Percentiles rank a stretch among this genome's conserved stretches.
These are phyloP conservation scores for Phytophthora fragariaefolia DNA, from an alignment of 352 stramenopile species.

Conservation along the genomic window DNA sequence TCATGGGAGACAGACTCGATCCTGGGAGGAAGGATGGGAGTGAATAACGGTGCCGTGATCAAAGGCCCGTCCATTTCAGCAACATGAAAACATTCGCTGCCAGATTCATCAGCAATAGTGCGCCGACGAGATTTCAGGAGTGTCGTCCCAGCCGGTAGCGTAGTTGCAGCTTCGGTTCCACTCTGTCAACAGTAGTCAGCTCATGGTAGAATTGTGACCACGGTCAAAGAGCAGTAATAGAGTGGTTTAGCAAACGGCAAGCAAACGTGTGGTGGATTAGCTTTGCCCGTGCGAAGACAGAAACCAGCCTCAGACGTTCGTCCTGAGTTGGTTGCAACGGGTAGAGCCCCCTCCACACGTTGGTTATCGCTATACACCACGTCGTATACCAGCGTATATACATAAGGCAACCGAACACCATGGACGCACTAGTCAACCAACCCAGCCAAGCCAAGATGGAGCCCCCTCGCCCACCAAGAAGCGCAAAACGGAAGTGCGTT, in stretches of 20 bases:
- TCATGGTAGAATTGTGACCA: too few species aligned
- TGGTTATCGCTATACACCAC: neutral
- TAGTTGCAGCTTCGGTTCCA: too few species aligned
- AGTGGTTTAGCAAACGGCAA: neutral
- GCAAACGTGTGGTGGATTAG: neutral
- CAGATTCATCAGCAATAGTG: too few species aligned
- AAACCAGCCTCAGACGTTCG: neutral
- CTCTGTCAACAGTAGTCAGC: too few species aligned
- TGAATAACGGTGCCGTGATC: too few species aligned
- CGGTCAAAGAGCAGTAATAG: too few species aligned
- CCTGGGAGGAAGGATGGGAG: neutral
- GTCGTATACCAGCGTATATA: neutral
- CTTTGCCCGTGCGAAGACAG: neutral
- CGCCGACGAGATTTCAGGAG: too few species aligned
- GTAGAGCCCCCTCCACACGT: neutral
- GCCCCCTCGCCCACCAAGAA: neutral
- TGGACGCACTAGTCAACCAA: neutral
- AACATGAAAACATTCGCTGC: too few species aligned
- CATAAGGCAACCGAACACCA: neutral
- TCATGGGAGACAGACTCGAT: slow-evolving; percentile 11
- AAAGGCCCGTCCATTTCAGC: too few species aligned
- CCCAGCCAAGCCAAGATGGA: neutral
- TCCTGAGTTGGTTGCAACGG: neutral
- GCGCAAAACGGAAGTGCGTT: neutral
- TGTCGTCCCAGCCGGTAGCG: too few species aligned